Evolutionary conservation across 306 rosid genomes (phyloP).

Genomic region (Fragaria vesca): DNA sequence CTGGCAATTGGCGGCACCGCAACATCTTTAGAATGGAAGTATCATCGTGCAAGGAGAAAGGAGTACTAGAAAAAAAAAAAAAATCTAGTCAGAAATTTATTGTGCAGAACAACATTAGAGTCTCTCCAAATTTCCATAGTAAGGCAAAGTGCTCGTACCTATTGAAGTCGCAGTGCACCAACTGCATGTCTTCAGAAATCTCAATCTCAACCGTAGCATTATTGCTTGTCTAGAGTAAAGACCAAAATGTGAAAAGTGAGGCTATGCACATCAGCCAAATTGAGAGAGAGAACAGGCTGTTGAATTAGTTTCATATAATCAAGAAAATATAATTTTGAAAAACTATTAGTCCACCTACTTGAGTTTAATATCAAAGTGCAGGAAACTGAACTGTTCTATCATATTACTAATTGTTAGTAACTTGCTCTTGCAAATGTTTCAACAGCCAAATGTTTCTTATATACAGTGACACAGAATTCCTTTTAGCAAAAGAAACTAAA

Average conservation of each 20-base stretch:
- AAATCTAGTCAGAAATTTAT: background rate
- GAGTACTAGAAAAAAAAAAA: slow-evolving; percentile 18
- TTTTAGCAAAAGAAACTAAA: background rate
- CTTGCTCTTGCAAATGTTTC: background rate
- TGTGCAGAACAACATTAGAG: background rate
- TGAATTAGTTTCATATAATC: background rate
- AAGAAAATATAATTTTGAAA: background rate
- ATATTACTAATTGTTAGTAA: background rate
- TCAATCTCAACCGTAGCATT: slow-evolving; percentile 42
- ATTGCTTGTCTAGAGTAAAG: slow-evolving; percentile 29
- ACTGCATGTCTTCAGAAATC: slow-evolving; percentile 39
- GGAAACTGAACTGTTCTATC: background rate
- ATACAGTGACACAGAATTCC: background rate
- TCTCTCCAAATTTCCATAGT: background rate
- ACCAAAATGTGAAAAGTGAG: background rate
- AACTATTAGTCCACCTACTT: background rate
- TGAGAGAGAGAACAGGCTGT: background rate
- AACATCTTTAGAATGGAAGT: slow-evolving; percentile 28
- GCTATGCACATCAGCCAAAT: background rate
- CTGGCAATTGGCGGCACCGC: slow-evolving; percentile 17
- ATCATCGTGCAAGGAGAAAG: slow-evolving; percentile 42
- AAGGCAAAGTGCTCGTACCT: slow-evolving; percentile 19
- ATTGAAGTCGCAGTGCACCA: slow-evolving; percentile 38
- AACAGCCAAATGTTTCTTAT: background rate
- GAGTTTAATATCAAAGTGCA: background rate